These are phyloP conservation scores for Tolypocladium endophyticum DNA, from an alignment of 2,329 filamentous ascomycete genomes.

Conservation along the genomic window DNA sequence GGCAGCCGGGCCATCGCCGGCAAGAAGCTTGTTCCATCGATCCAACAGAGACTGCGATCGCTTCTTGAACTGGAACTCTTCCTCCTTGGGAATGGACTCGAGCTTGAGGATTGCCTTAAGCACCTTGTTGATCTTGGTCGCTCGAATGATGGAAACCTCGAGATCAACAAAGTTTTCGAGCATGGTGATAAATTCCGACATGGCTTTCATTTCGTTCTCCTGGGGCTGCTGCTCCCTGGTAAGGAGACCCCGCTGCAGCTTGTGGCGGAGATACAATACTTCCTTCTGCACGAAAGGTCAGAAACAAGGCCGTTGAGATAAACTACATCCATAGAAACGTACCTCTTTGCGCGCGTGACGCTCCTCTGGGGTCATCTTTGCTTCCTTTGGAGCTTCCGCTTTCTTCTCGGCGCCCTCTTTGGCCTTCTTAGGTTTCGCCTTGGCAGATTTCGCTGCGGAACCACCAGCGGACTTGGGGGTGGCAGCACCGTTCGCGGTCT, in stretches of 20 bases:
- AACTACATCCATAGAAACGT: slow-evolving; percentile 10
- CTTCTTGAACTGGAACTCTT: slow-evolving; percentile 80
- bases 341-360: slow-evolving; percentile 49
- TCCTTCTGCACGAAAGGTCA: slow-evolving; percentile 45
- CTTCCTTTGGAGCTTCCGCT: slow-evolving; percentile 41
- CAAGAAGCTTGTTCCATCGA: slow-evolving; percentile 81
- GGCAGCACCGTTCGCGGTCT: slow-evolving; percentile 52
- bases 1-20: slow-evolving; percentile 36
- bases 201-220: slow-evolving; percentile 69
- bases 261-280: slow-evolving; percentile 89
- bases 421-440: slow-evolving; percentile 47
- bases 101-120: slow-evolving; percentile 90
- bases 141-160: slow-evolving; percentile 78
- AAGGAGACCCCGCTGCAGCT: slow-evolving; percentile 88
- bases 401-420: slow-evolving; percentile 48
- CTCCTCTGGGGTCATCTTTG: slow-evolving; percentile 47
- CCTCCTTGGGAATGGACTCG: slow-evolving; percentile 73
- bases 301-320: slow-evolving; percentile 1
- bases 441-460: slow-evolving; percentile 38
- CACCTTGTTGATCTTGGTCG: slow-evolving; percentile 98
- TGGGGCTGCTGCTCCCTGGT: slow-evolving; percentile 77
- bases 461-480: slow-evolving; percentile 47
- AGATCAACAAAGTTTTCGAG: slow-evolving; percentile 72
- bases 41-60: slow-evolving; percentile 71
- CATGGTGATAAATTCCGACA: slow-evolving; percentile 69